These are phyloP conservation scores for Dysphania ambrosioides DNA, from an alignment of 148 eudicot species.

Conservation along the genomic window DNA sequence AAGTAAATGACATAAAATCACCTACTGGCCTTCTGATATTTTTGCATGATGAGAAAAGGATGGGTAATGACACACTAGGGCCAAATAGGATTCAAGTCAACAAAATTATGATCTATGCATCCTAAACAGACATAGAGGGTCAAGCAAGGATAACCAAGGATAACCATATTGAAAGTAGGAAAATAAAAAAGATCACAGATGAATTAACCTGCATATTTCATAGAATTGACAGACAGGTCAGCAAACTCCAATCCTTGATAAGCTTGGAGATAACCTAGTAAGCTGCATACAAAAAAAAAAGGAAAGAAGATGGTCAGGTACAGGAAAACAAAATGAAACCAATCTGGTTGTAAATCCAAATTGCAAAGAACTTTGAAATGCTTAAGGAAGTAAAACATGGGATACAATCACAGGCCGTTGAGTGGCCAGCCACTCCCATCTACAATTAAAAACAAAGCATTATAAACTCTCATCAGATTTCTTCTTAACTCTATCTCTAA, in stretches of 20 bases:
- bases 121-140: not conserved
- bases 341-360: no score
- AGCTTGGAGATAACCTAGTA: not conserved
- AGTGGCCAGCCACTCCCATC: no score
- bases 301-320: not conserved
- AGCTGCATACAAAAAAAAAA: slow-evolving; percentile 17
- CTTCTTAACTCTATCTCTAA: no score
- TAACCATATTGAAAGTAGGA: not conserved
- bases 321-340: no score
- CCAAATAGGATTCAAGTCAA: not conserved
- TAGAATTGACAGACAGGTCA: not conserved
- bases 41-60: not conserved
- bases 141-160: not conserved
- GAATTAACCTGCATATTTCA: slow-evolving; percentile 31
- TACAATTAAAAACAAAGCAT: no score
- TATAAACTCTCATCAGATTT: no score
- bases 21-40: not conserved
- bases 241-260: slow-evolving; percentile 1
- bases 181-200: not conserved
- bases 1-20: not conserved
- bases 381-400: no score
- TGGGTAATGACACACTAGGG: not conserved
- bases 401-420: no score
- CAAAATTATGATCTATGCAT: not conserved
- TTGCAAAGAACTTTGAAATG: no score